phyloP scores from a whole-genome alignment of 805 yeast genomes.

The Kazachstania martiniae region DNA sequence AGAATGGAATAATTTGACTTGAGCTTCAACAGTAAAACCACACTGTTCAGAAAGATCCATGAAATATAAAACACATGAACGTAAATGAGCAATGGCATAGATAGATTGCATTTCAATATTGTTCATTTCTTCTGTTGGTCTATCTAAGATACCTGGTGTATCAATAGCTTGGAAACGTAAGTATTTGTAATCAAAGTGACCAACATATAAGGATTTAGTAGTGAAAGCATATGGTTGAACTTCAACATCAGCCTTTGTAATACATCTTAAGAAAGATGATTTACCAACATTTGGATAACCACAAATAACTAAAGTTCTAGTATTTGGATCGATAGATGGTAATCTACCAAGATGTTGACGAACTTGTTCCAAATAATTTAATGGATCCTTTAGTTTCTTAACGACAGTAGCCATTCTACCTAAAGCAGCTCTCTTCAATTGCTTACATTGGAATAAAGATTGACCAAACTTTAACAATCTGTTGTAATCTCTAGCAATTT shows the following conservation, averaged over 20 bases:
- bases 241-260: conserved; percentile 97
- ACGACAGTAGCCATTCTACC: conserved; percentile 99
- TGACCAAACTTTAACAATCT: conserved; percentile 94
- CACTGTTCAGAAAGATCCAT: conserved; percentile 99
- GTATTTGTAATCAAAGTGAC: conserved; percentile 97
- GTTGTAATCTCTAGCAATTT: conserved; percentile 90
- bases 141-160: conserved; percentile 96
- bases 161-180: conserved; percentile 97
- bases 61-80: conserved; percentile 92
- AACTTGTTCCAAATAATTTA: conserved; percentile 90
- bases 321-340: conserved; percentile 96
- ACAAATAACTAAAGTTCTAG: conserved; percentile 92
- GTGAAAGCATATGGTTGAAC: conserved; percentile 99
- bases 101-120: conserved; percentile 99
- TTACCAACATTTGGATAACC: conserved; percentile 99
- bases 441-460: conserved; percentile 96
- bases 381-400: conserved; percentile 90
- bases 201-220: conserved; percentile 92
- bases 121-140: conserved; percentile 99
- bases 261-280: conserved; percentile 84
- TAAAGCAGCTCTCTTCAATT: conserved; percentile 93
- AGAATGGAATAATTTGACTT: conserved; percentile 91
- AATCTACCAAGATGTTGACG: conserved; percentile 98
- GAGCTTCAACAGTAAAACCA: conserved; percentile 95
- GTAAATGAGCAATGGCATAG: conserved; percentile 95